Evolutionary conservation across 768 basidiomycete genomes (phyloP).

Genomic region (Austroboletus festivus): DNA sequence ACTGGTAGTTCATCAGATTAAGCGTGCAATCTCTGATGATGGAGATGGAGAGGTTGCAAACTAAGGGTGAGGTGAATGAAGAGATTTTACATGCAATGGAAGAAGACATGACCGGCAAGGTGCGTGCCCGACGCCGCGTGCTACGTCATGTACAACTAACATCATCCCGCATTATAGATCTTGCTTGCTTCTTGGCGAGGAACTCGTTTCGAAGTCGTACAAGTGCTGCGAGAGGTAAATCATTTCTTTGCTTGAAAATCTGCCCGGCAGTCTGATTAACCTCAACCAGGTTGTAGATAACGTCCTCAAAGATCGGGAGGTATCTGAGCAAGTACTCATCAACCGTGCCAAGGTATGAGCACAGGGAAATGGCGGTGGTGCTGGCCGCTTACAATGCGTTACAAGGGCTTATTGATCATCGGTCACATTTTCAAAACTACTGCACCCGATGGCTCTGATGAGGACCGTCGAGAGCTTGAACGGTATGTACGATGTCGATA

Average conservation of each 20-base stretch:
- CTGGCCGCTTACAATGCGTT: not conserved
- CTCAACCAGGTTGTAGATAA: constrained; percentile 65
- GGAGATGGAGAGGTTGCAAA: constrained; percentile 90
- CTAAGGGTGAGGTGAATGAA: constrained; percentile 84
- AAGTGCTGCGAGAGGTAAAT: constrained; percentile 73
- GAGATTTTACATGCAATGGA: constrained; percentile 85
- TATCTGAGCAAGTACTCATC: constrained; percentile 64
- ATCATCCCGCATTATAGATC: constrained; percentile 46
- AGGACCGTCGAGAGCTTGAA: constrained; percentile 92
- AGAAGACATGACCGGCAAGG: constrained; percentile 91
- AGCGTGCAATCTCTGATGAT: constrained; percentile 33
- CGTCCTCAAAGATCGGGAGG: constrained; percentile 77
- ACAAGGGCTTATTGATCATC: constrained; percentile 78
- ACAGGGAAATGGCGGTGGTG: not conserved
- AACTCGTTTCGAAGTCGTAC: constrained; percentile 90
- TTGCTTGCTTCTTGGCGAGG: constrained; percentile 98
- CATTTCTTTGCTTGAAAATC: constrained; percentile 3
- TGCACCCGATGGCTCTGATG: constrained; percentile 85
- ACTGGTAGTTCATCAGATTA: constrained; percentile 33
- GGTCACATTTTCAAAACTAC: constrained; percentile 89
- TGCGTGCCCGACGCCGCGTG: constrained; percentile 25
- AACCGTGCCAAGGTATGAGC: constrained; percentile 78
- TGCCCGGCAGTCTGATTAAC: not conserved
- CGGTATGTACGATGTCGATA: constrained; percentile 46
- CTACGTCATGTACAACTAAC: not conserved